Evolutionary conservation across 768 basidiomycete genomes (phyloP), one percentile per base, ranked within the genome.

Genomic region (Ephemerocybe angulata): DNA sequence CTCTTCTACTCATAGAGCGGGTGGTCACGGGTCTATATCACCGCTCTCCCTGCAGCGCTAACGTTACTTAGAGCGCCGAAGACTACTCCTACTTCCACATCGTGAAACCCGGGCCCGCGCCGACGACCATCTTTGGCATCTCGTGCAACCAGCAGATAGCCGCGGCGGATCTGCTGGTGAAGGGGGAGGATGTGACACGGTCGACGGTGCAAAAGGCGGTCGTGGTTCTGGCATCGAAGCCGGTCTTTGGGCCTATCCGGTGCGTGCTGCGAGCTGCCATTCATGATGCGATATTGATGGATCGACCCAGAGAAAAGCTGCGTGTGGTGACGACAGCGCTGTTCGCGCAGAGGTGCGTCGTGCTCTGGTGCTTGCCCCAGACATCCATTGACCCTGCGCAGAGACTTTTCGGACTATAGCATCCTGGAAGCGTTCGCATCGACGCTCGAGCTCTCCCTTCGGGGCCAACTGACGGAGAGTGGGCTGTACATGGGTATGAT

Each of bases 121-220:
- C 89, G 1, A 82, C 81, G 17, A 98, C 97, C 3, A 73, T 98
- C 35, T 99, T 98, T 65, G 97, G 96, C 31, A 98, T 99, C 65
- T 98, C 95, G 85, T 96, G 95, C 67, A 98, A 98, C 63, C 92
- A 95, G 47, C 97, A 99, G 74, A 93, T 99, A 30, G 76, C 90
- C 10, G 77, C 94, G 1, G 79, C 87, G 0, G 78, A 85, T 22
- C 78, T 99, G 27, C 74, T 93, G 3, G 86, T 89, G 44, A 88
- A 87, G 65, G 80, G 84, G 35, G 75, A 82, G 2, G 95, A 97
- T 59, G 91, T 98, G 17, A 98, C 97, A 4, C 85, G 97, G 15
- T 93, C 90, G 4, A 98, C 88, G 8, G 97, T 99, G 0, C 97
- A 99, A 70, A 99, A 98, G 67, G 95, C 97, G 0, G 91, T 99